These are phyloP conservation scores for Fusarium lyarnte DNA, from an alignment of 2,329 filamentous ascomycete species.

Conservation along the genomic window DNA sequence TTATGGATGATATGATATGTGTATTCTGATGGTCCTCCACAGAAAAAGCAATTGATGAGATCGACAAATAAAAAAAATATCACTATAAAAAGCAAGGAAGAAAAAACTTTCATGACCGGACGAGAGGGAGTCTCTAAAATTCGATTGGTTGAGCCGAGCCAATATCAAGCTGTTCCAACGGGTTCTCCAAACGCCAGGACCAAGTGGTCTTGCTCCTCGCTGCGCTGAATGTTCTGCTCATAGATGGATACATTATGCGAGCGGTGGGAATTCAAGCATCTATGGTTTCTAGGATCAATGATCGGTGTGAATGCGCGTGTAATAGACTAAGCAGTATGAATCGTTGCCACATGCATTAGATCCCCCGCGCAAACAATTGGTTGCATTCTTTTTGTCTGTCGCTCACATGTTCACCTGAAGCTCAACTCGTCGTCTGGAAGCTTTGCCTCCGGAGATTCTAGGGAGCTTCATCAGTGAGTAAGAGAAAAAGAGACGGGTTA, in stretches of 20 bases:
- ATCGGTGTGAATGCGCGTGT: slow-evolving; percentile 30
- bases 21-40: neutral
- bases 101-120: slow-evolving; percentile 19
- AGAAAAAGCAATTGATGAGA: slow-evolving; percentile 12
- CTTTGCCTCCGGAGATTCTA: slow-evolving; percentile 23
- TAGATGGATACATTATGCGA: slow-evolving; percentile 25
- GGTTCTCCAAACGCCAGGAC: slow-evolving; percentile 28
- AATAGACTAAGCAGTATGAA: slow-evolving; percentile 27
- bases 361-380: slow-evolving; percentile 5
- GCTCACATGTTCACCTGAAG: slow-evolving; percentile 15
- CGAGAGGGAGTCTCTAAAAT: slow-evolving; percentile 23
- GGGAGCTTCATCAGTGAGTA: slow-evolving; percentile 22
- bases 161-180: slow-evolving; percentile 28
- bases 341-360: slow-evolving; percentile 28
- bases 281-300: slow-evolving; percentile 22
- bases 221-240: slow-evolving; percentile 24
- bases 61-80: slow-evolving; percentile 13
- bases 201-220: slow-evolving; percentile 8
- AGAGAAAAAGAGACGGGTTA: slow-evolving; percentile 31
- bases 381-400: neutral
- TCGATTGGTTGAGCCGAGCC: slow-evolving; percentile 22
- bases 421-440: neutral
- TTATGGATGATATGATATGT: neutral
- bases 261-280: slow-evolving; percentile 16
- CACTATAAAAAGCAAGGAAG: slow-evolving; percentile 20